These are phyloP conservation scores for Pigoraptor vietnamica DNA, from an alignment of 78 protist species.

Conservation along the genomic window DNA sequence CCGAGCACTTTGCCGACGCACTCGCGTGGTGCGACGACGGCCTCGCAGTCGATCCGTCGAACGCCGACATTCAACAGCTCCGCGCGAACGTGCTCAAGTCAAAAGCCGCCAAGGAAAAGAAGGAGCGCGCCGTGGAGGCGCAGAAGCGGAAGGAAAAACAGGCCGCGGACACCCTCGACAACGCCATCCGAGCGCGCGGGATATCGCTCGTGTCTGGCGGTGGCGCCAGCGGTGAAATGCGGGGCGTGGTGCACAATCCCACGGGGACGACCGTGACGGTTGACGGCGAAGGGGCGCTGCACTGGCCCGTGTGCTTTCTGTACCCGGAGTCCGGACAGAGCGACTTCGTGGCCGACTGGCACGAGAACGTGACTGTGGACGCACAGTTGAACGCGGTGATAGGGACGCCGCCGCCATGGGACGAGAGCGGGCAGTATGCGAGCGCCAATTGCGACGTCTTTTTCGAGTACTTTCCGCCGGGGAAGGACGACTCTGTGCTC, in stretches of 20 bases:
- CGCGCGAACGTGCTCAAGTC: background rate
- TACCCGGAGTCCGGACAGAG: background rate
- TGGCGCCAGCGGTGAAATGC: background rate
- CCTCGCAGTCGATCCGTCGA: background rate
- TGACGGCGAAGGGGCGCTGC: background rate
- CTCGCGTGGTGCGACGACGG: background rate
- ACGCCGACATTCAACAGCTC: background rate
- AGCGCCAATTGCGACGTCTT: background rate
- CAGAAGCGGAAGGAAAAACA: background rate
- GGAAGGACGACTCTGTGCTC: background rate
- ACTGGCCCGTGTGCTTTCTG: background rate
- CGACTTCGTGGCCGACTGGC: background rate
- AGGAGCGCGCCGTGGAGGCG: background rate
- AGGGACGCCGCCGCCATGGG: background rate
- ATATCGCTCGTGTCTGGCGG: background rate
- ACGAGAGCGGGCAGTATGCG: background rate
- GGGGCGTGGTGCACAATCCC: background rate
- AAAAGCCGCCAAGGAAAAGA: background rate
- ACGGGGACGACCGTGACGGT: background rate
- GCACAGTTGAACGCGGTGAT: background rate
- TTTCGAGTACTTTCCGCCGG: background rate
- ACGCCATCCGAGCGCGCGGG: background rate
- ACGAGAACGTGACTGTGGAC: background rate
- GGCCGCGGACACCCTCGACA: background rate
- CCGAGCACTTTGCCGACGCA: background rate